Percentiles rank a stretch among this genome's conserved stretches.
Conservation (phyloP, 2,329 filamentous ascomycete genomes). For the Fusarium sp. region DNA sequence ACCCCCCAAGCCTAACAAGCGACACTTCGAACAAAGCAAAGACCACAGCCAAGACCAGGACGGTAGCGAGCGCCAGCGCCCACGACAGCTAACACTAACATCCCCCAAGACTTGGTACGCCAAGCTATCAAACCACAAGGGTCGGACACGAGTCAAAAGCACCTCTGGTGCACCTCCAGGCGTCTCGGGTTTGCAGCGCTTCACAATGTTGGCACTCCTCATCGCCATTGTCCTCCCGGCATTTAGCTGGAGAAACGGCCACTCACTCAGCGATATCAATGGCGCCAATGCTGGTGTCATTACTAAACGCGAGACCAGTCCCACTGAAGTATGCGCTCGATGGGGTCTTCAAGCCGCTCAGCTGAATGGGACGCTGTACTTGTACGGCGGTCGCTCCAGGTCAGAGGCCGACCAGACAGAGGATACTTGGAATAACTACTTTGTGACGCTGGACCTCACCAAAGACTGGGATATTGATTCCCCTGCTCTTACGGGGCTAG, state of each 20-base stretch:
- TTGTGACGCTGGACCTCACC: slow-evolving; percentile 75
- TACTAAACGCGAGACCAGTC: slow-evolving; percentile 37
- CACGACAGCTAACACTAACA: slow-evolving; percentile 31
- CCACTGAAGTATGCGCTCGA: slow-evolving; percentile 64
- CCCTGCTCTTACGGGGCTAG: slow-evolving; percentile 69
- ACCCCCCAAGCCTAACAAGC: slow-evolving; percentile 7
- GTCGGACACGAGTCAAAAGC: slow-evolving; percentile 55
- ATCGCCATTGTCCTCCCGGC: slow-evolving; percentile 61
- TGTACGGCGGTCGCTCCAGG: slow-evolving; percentile 76
- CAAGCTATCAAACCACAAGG: slow-evolving; percentile 51
- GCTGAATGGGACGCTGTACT: slow-evolving; percentile 78
- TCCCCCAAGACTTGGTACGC: slow-evolving; percentile 54
- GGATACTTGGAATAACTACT: slow-evolving; percentile 80
- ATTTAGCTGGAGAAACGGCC: slow-evolving; percentile 54
- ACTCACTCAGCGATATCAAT: slow-evolving; percentile 51
- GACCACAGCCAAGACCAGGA: background rate
- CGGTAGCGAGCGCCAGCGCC: slow-evolving; percentile 11
- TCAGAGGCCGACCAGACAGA: slow-evolving; percentile 63
- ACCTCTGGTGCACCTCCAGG: slow-evolving; percentile 56
- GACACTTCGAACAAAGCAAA: slow-evolving; percentile 12
- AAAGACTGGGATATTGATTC: slow-evolving; percentile 74
- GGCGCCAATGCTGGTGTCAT: slow-evolving; percentile 61
- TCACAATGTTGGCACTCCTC: slow-evolving; percentile 59
- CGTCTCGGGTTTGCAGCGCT: slow-evolving; percentile 53
- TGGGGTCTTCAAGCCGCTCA: slow-evolving; percentile 75